Conservation (phyloP, 2,329 filamentous ascomycete genomes). For the Claviceps africana region DNA sequence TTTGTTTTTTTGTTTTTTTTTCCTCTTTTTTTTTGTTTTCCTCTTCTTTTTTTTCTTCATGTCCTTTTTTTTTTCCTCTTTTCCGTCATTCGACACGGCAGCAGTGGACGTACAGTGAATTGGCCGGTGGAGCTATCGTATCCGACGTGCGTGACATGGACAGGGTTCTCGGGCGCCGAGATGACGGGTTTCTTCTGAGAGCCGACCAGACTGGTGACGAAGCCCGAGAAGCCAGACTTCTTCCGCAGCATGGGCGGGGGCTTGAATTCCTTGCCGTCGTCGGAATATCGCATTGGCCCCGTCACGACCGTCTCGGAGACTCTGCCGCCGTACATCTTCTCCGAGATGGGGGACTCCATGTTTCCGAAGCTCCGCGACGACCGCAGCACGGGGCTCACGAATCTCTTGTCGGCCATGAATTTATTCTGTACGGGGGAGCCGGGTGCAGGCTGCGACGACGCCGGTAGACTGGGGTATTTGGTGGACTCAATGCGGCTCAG, state of each 20-base stretch:
- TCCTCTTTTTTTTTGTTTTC: too few species aligned
- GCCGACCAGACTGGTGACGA: constrained; percentile 70
- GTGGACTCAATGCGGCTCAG: constrained; percentile 45
- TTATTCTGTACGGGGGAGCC: constrained; percentile 26
- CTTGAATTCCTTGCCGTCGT: constrained; percentile 56
- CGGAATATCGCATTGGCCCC: constrained; percentile 61
- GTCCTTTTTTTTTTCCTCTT: too few species aligned
- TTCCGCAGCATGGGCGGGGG: constrained; percentile 54
- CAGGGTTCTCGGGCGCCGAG: constrained; percentile 93
- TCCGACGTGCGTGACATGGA: constrained; percentile 94
- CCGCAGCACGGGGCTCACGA: constrained; percentile 41
- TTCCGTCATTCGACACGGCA: too few species aligned
- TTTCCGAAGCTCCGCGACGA: constrained; percentile 43
- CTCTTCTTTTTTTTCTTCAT: too few species aligned
- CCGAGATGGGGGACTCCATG: constrained; percentile 25
- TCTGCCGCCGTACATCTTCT: constrained; percentile 21
- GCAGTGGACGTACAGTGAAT: constrained; percentile 55
- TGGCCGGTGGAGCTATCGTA: constrained; percentile 94
- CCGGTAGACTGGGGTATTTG: constrained; percentile 22
- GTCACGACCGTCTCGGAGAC: constrained; percentile 28
- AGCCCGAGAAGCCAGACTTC: constrained; percentile 78
- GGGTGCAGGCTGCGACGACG: constrained; percentile 17
- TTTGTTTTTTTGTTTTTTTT: background rate
- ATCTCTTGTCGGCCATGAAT: constrained; percentile 38
- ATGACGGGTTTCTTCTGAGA: constrained; percentile 86